These are phyloP conservation scores for Wickerhamiella brachini DNA, from an alignment of 805 yeast genomes.

Conservation along the genomic window DNA sequence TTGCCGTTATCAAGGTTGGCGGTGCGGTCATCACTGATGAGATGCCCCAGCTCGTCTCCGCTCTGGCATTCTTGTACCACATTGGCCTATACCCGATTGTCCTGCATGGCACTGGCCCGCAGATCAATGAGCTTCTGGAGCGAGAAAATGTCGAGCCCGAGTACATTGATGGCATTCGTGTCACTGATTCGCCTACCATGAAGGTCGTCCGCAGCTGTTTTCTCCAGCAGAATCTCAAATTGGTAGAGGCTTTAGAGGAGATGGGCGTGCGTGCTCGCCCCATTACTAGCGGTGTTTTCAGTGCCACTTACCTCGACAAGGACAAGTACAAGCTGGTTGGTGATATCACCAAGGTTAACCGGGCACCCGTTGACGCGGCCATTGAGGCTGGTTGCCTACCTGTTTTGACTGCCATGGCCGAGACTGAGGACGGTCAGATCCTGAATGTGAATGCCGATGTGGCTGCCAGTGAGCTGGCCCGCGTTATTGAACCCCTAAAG, in stretches of 20 bases:
- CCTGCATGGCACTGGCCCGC: constrained; percentile 98
- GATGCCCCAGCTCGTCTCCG: constrained; percentile 82
- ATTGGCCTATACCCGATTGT: constrained; percentile 96
- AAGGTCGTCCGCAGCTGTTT: constrained; percentile 90
- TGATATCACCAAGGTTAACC: constrained; percentile 71
- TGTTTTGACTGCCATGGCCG: constrained; percentile 90
- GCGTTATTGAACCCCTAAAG: constrained; percentile 92
- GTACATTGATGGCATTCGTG: constrained; percentile 90
- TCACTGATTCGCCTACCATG: constrained; percentile 92
- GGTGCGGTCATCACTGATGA: constrained; percentile 98
- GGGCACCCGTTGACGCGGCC: constrained; percentile 82
- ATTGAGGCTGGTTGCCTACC: constrained; percentile 95
- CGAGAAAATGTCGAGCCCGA: constrained; percentile 92
- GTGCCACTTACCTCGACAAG: constrained; percentile 82
- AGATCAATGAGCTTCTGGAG: constrained; percentile 86
- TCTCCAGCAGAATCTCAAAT: constrained; percentile 84
- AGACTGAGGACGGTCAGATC: constrained; percentile 92
- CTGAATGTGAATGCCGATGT: constrained; percentile 97
- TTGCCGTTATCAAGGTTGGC: constrained; percentile 97
- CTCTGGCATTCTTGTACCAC: constrained; percentile 90
- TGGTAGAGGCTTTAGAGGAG: constrained; percentile 90
- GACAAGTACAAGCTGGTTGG: constrained; percentile 91
- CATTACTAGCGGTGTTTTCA: constrained; percentile 92
- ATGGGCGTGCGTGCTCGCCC: constrained; percentile 98
- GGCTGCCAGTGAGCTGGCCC: constrained; percentile 95